These are phyloP conservation scores for Dimocarpus longan DNA, from an alignment of 345 rosid genomes.

Conservation along the genomic window DNA sequence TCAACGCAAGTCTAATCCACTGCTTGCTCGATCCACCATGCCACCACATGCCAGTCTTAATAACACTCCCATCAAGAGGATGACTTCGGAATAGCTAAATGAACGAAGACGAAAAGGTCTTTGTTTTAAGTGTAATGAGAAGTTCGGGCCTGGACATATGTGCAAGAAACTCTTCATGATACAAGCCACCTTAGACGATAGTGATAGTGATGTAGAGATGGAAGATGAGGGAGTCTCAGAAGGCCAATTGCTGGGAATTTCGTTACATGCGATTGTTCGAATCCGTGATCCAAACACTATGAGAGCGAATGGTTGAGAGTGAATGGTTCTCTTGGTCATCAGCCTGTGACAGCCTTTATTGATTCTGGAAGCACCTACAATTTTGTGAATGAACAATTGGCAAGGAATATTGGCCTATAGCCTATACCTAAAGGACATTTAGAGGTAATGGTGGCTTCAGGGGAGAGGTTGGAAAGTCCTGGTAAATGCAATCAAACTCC, in stretches of 20 bases:
- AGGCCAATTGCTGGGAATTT: not conserved
- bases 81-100: not conserved
- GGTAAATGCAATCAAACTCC: not conserved
- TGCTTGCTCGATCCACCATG: not conserved
- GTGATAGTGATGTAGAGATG: not conserved
- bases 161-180: not conserved
- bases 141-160: no score
- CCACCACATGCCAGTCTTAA: not conserved
- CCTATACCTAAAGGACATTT: not conserved
- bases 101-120: not conserved
- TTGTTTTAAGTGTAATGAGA: not conserved
- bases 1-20: not conserved
- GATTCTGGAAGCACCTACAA: not conserved
- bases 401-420: no score
- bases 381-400: not conserved
- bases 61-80: not conserved
- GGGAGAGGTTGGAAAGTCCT: not conserved
- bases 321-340: not conserved
- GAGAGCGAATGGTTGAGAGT: not conserved
- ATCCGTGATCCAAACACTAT: no score
- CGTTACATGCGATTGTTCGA: not conserved
- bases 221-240: not conserved
- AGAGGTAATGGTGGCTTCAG: not conserved
- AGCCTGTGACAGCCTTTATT: not conserved
- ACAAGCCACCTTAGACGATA: not conserved